Percentiles rank a stretch among this genome's conserved stretches.
These are phyloP conservation scores for Escovopsis sp. DNA, from an alignment of 2,329 filamentous ascomycete species.

Conservation along the genomic window DNA sequence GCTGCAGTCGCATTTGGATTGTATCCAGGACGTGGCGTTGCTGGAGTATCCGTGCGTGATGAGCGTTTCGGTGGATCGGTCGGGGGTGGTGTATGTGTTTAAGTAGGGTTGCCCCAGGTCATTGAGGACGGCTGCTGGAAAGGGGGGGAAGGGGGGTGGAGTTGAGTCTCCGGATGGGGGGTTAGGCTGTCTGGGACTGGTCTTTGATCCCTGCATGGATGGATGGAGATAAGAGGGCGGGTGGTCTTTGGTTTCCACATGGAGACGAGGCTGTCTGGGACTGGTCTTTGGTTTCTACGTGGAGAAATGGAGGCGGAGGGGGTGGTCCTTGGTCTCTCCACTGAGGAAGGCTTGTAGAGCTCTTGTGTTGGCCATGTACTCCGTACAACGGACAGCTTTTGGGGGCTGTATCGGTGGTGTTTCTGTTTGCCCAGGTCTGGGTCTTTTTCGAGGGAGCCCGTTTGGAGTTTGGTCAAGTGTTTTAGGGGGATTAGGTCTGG, in stretches of 20 bases:
- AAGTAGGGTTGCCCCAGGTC: constrained; percentile 20
- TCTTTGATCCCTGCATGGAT: background rate
- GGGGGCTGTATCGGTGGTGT: too few relatives aligned
- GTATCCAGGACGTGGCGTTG: constrained; percentile 74
- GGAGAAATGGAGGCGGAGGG: background rate
- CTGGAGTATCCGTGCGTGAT: constrained; percentile 83
- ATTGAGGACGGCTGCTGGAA: background rate
- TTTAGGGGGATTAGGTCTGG: too few relatives aligned
- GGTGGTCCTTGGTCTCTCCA: background rate
- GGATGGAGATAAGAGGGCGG: background rate
- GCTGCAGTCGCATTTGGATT: constrained; percentile 73
- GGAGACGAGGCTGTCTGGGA: too few relatives aligned
- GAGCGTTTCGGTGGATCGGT: constrained; percentile 79
- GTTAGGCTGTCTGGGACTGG: background rate
- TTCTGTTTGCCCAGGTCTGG: too few relatives aligned
- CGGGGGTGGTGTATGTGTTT: constrained; percentile 78
- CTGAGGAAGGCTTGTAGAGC: too few relatives aligned
- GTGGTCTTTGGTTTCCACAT: too few relatives aligned
- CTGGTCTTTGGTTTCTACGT: background rate
- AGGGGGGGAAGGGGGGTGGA: background rate
- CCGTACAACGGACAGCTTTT: too few relatives aligned
- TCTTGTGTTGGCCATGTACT: too few relatives aligned
- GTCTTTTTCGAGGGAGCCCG: too few relatives aligned
- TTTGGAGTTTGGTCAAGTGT: too few relatives aligned
- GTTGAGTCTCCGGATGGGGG: background rate